A percentile compares a stretch with the other conserved stretches of the same genome.
These are phyloP conservation scores for Colletotrichum eleusines DNA, from an alignment of 2,329 filamentous ascomycete genomes.

Conservation along the genomic window DNA sequence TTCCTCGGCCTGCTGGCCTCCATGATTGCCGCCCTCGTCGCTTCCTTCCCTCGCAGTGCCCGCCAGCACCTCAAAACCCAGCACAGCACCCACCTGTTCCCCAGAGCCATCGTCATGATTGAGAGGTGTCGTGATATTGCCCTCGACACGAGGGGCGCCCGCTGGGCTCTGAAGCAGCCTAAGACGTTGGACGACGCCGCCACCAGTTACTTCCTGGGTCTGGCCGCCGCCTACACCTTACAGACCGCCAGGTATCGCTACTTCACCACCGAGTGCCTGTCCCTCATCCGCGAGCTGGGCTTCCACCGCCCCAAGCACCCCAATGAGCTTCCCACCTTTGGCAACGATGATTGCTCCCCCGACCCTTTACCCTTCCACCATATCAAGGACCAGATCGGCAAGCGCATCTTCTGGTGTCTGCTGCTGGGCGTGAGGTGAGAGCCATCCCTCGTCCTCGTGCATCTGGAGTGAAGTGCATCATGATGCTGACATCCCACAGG, in stretches of 20 bases:
- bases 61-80: slow-evolving; percentile 77
- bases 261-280: slow-evolving; percentile 79
- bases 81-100: slow-evolving; percentile 73
- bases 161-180: slow-evolving; percentile 60
- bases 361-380: slow-evolving; percentile 70
- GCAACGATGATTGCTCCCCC: slow-evolving; percentile 53
- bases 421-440: slow-evolving; percentile 78
- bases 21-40: slow-evolving; percentile 80
- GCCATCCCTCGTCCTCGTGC: background rate
- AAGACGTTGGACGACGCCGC: slow-evolving; percentile 69
- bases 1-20: slow-evolving; percentile 80
- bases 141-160: slow-evolving; percentile 72
- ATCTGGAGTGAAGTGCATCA: background rate
- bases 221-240: slow-evolving; percentile 76
- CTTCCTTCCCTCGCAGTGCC: slow-evolving; percentile 80
- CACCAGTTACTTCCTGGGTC: slow-evolving; percentile 80
- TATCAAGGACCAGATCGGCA: slow-evolving; percentile 78
- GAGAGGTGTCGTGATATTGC: slow-evolving; percentile 79
- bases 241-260: slow-evolving; percentile 75
- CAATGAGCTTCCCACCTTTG: slow-evolving; percentile 55
- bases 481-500: slow-evolving; percentile 54
- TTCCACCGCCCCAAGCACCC: slow-evolving; percentile 68
- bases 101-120: slow-evolving; percentile 76
- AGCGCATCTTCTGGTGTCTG: slow-evolving; percentile 87
- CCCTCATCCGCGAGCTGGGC: slow-evolving; percentile 75